Base-by-base conservation (phyloP, 345 rosid species). In the Gossypium bickii region DNA sequence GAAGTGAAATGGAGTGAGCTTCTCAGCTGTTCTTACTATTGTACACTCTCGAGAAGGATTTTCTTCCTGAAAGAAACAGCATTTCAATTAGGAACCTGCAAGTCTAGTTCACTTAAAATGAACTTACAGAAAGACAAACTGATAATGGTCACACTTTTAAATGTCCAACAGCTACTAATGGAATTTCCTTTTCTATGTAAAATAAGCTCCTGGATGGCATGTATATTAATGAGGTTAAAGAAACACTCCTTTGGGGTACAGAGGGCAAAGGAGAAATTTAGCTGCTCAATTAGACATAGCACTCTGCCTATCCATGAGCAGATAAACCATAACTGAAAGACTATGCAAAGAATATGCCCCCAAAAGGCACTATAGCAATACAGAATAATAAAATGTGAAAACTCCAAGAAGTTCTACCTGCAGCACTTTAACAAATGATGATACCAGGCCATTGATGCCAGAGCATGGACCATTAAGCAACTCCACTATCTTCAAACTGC, bases 1-100 rank as follows among this genome's bases (percentile, higher is more conserved):
- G 84, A 95, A 91, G 84, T 88, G 84, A 80, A 91, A 95, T 24
- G 99, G 98, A 45, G 88, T 89, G 11, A 93, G 94, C 91, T 93
- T 95, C 71, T 89, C 98, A 78, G 97, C 96, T 51, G 99, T 91
- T 20, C 96, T 86, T 27, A 93, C 92, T 68, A 93, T 93, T 0
- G 94, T 91, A 80, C 88, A 79, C 82, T 95, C 99, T 2, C 98
- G 88, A 66, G 98, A 89, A 75, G 94, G 91, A 78, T 93, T 89
- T 80, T 95, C 99, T 83, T 88, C 86, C 99, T 95, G 89, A 71
- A 80, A 85, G 11, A 20, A 71, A 51, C 41, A 72, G 15, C 41
- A 59, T 15, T 64, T 76, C 22, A 43, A 65, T 69, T 55, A 75
- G 53, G 52, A 47, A 17, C 44, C 44, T 49, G 20, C 71, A 2